A percentile compares a stretch with the other conserved stretches of the same genome.
Conservation (phyloP, 371 early-diverging fungal species). For the Lichtheimia corymbifera region DNA sequence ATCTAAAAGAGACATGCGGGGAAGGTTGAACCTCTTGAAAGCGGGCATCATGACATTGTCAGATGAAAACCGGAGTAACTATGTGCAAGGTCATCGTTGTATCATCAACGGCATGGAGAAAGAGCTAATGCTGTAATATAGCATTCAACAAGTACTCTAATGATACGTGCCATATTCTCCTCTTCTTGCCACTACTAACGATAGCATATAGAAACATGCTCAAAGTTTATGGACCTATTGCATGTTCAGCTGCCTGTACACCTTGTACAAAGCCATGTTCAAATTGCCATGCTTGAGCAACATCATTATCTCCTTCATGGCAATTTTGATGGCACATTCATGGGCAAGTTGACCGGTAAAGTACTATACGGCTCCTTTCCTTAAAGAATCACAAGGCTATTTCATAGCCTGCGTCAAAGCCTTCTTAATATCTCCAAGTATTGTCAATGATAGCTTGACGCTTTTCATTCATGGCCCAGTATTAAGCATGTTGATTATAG, state of each 20-base stretch:
- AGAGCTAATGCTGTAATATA: too few species aligned
- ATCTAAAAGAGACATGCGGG: too few species aligned
- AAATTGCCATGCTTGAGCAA: constrained; percentile 25
- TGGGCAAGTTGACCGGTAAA: constrained; percentile 23
- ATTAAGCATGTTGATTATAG: constrained; percentile 10
- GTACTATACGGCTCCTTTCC: constrained; percentile 18
- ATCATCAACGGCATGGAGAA: too few species aligned
- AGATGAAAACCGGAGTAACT: too few species aligned
- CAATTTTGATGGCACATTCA: constrained; percentile 16
- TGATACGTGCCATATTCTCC: too few species aligned
- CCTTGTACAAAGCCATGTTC: constrained; percentile 29
- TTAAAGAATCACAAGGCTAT: constrained; percentile 23
- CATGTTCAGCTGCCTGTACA: constrained; percentile 14
- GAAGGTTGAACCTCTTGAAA: too few species aligned
- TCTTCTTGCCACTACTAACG: too few species aligned
- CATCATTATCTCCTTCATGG: constrained; percentile 6
- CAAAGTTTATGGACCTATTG: not conserved
- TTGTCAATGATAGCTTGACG: constrained; percentile 3
- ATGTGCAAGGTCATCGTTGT: too few species aligned
- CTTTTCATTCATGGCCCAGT: constrained; percentile 10
- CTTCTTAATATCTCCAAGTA: constrained; percentile 20
- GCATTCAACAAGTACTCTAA: too few species aligned
- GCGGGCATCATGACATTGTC: too few species aligned
- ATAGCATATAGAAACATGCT: too few species aligned
- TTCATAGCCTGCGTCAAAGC: constrained; percentile 19